Evolutionary conservation across 2,329 filamentous ascomycete genomes (phyloP).

Genomic region (Coleophoma cylindrospora): DNA sequence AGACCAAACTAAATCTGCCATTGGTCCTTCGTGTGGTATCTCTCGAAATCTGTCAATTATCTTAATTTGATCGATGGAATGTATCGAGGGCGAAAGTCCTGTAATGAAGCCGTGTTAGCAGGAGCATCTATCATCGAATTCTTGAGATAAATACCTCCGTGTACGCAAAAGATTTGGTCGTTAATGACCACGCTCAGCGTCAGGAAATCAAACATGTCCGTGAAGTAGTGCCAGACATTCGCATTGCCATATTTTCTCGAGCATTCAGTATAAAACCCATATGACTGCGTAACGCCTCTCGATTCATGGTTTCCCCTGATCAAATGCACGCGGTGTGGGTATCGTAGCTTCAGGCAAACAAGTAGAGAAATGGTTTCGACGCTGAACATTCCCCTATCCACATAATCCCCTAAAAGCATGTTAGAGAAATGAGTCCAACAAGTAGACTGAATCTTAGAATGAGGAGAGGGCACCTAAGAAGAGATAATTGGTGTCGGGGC

Average conservation of each 20-base stretch:
- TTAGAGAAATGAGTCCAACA: too few relatives aligned
- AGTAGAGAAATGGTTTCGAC: conserved; percentile 98
- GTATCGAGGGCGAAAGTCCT: conserved; percentile 84
- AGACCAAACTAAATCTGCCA: conserved; percentile 99
- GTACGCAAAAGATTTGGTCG: conserved; percentile 98
- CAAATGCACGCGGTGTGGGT: conserved; percentile 89
- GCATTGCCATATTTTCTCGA: conserved; percentile 97
- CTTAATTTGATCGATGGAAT: conserved; percentile 99
- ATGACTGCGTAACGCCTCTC: conserved; percentile 94
- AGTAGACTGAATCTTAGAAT: conserved; percentile 4
- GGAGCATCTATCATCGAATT: neutral
- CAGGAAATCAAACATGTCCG: conserved; percentile 99
- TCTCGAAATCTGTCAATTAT: conserved; percentile 98
- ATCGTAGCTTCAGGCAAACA: conserved; percentile 94
- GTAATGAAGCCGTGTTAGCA: conserved; percentile 2
- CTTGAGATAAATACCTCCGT: conserved; percentile 59
- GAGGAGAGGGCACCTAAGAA: conserved; percentile 66
- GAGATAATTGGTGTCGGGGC: conserved; percentile 96
- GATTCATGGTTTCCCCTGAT: conserved; percentile 98
- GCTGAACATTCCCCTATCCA: conserved; percentile 96
- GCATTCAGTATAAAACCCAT: conserved; percentile 98
- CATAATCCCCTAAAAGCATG: conserved; percentile 68
- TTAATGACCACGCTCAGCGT: conserved; percentile 97
- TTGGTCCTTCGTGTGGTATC: conserved; percentile 96
- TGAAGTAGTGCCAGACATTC: conserved; percentile 99